These are phyloP conservation scores for Takashimella tepidaria DNA, from an alignment of 1,284 basidiomycete species.

Conservation along the genomic window DNA sequence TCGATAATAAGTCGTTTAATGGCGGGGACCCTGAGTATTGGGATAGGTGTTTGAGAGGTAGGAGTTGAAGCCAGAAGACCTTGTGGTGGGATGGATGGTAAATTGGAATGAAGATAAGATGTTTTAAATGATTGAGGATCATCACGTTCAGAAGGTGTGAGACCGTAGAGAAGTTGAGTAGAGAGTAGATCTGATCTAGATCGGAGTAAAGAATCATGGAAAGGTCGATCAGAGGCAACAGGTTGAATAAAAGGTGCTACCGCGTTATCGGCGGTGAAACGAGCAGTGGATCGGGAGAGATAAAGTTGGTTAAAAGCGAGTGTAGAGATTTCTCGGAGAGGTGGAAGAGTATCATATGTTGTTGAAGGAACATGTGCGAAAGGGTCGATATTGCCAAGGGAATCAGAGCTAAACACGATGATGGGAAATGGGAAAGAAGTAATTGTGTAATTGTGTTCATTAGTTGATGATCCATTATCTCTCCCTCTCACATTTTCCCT, in stretches of 20 bases:
- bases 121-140: slow-evolving; percentile 55
- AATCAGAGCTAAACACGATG: no score
- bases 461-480: no score
- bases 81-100: slow-evolving; percentile 60
- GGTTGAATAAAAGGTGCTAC: slow-evolving; percentile 79
- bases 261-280: slow-evolving; percentile 74
- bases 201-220: slow-evolving; percentile 65
- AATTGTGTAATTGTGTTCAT: no score
- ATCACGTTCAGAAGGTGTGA: slow-evolving; percentile 65
- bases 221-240: slow-evolving; percentile 70
- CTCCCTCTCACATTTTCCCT: no score
- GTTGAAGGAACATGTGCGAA: neutral
- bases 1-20: slow-evolving; percentile 95
- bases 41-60: slow-evolving; percentile 69
- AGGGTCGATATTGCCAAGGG: neutral
- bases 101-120: slow-evolving; percentile 53
- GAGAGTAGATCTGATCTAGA: slow-evolving; percentile 36
- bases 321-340: slow-evolving; percentile 55
- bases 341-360: slow-evolving; percentile 9
- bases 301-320: slow-evolving; percentile 67
- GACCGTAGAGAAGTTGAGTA: slow-evolving; percentile 67
- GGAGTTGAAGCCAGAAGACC: slow-evolving; percentile 71
- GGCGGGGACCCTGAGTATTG: slow-evolving; percentile 89
- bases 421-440: no score
- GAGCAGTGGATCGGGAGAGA: slow-evolving; percentile 69